phyloP scores from a whole-genome alignment of 176 grass and related monocot species.

The Carex parvula region DNA sequence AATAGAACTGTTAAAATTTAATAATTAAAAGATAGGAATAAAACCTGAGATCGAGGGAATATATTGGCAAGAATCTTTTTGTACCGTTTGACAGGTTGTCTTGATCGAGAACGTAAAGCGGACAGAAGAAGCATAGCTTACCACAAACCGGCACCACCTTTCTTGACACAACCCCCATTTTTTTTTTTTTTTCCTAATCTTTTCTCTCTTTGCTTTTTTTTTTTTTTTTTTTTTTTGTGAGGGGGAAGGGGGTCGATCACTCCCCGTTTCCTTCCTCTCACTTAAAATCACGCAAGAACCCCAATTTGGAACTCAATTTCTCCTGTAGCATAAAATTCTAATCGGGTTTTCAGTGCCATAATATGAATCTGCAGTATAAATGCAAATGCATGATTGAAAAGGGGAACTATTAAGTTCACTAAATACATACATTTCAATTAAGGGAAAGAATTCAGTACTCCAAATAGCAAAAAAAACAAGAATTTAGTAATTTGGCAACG shows the following conservation, averaged over 20 bases:
- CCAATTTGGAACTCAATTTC: not conserved
- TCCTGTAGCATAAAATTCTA: not conserved
- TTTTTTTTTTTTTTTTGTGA: not conserved
- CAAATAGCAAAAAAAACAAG: not conserved
- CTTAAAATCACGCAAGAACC: slow-evolving; percentile 3
- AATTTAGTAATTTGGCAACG: no score
- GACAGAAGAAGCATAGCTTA: slow-evolving; percentile 89
- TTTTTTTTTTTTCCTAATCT: not conserved
- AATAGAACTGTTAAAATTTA: not conserved
- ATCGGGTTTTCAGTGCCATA: not conserved
- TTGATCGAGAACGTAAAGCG: slow-evolving; percentile 67
- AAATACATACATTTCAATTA: not conserved
- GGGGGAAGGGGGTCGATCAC: not conserved
- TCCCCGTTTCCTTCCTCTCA: slow-evolving; percentile 7
- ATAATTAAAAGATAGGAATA: not conserved
- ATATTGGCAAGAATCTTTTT: slow-evolving; percentile 79
- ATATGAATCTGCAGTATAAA: not conserved
- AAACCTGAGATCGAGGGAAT: slow-evolving; percentile 61
- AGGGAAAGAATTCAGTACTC: not conserved
- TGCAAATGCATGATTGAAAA: not conserved
- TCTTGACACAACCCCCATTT: slow-evolving; percentile 85
- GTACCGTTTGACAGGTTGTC: slow-evolving; percentile 90
- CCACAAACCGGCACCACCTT: slow-evolving; percentile 80
- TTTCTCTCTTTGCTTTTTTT: not conserved
- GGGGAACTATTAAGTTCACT: not conserved